Evolutionary conservation across 176 grass and related monocot species (phyloP).

Genomic region (Oryza nivara): DNA sequence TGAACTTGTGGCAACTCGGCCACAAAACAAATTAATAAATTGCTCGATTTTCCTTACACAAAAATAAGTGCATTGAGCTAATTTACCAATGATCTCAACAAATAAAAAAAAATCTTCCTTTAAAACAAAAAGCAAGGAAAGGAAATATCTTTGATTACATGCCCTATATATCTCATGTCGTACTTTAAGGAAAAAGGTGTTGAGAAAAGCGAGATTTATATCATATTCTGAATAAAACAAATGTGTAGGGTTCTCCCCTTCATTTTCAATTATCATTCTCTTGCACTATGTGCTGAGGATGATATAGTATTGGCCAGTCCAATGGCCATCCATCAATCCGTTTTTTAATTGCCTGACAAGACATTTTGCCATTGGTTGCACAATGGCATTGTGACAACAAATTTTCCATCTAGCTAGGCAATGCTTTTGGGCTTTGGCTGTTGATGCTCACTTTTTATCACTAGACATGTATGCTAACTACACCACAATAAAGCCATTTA

Average conservation of each 20-base stretch:
- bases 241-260: not conserved
- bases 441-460: not conserved
- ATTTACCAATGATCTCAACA: not conserved
- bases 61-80: not conserved
- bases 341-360: conserved; percentile 9
- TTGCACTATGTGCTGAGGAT: not conserved
- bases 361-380: not conserved
- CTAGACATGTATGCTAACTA: not conserved
- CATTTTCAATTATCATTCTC: not conserved
- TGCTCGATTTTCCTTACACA: not conserved
- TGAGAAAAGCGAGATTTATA: not conserved
- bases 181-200: not conserved
- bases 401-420: not conserved
- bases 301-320: not conserved
- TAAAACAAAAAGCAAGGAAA: not conserved
- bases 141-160: not conserved
- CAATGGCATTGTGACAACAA: conserved; percentile 3
- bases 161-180: not conserved
- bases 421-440: not conserved
- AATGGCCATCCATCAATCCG: not conserved
- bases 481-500: not conserved
- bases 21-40: not conserved
- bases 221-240: not conserved
- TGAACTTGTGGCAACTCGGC: not conserved
- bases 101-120: not conserved